phyloP scores from a whole-genome alignment of 495 filamentous ascomycete species.

The Aspergillus biplanus region DNA sequence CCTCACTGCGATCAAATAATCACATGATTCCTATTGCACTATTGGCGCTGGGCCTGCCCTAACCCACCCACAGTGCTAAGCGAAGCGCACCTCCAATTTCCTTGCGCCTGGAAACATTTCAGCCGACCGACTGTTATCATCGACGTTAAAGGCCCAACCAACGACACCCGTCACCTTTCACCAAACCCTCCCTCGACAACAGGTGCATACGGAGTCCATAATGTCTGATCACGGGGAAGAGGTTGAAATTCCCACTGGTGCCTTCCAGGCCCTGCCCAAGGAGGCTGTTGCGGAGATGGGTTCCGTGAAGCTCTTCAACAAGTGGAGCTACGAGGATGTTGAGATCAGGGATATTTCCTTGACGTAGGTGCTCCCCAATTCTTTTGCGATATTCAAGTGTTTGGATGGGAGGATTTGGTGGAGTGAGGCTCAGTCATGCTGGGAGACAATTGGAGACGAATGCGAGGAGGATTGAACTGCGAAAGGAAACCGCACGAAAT shows the following conservation, averaged over 20 bases:
- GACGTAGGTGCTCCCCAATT: constrained; percentile 73
- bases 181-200: constrained; percentile 48
- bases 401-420: constrained; percentile 20
- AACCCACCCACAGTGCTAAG: constrained; percentile 49
- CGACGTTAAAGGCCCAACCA: constrained; percentile 39
- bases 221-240: constrained; percentile 98
- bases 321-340: constrained; percentile 98
- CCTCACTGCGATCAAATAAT: background rate
- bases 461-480: constrained; percentile 6
- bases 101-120: constrained; percentile 36
- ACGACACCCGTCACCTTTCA: constrained; percentile 50
- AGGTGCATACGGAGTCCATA: constrained; percentile 54
- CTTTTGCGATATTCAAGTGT: constrained; percentile 23
- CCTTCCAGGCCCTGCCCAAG: constrained; percentile 86
- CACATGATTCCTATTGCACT: constrained; percentile 28
- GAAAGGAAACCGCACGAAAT: constrained; percentile 12
- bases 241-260: constrained; percentile 71
- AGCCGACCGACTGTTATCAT: constrained; percentile 37
- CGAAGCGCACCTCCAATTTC: constrained; percentile 50
- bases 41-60: constrained; percentile 42
- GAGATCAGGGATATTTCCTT: constrained; percentile 99
- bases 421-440: constrained; percentile 21
- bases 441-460: constrained; percentile 8
- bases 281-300: constrained; percentile 90
- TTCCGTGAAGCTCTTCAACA: constrained; percentile 96